A percentile compares a stretch with the other conserved stretches of the same genome.
Evolutionary conservation across 2,329 filamentous ascomycete species (phyloP).

Genomic region (Colletotrichum chlorophyti): DNA sequence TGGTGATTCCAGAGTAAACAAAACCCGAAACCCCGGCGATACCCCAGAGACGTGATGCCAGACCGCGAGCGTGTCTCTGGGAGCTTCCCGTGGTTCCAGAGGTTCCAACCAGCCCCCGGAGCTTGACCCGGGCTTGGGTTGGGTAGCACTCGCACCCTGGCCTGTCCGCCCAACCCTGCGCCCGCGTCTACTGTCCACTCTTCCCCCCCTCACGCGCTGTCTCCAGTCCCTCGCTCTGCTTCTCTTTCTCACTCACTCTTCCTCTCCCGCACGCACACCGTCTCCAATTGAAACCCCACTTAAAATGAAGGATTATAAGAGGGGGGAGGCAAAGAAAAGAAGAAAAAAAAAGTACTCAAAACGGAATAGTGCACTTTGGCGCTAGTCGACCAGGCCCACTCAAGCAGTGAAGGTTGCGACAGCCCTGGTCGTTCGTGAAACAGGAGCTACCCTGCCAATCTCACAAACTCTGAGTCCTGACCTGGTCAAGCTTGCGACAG

Average conservation of each 20-base stretch:
- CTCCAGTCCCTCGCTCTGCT: slow-evolving; percentile 4
- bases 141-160: slow-evolving; percentile 22
- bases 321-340: not conserved
- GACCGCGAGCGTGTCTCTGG: slow-evolving; percentile 14
- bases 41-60: slow-evolving; percentile 8
- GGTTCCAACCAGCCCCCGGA: slow-evolving; percentile 23
- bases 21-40: not conserved
- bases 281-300: slow-evolving; percentile 19
- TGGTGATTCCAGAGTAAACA: not conserved
- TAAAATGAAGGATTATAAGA: not conserved
- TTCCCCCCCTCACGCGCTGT: no score
- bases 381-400: slow-evolving; percentile 10
- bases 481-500: slow-evolving; percentile 53
- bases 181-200: not conserved
- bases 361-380: slow-evolving; percentile 14
- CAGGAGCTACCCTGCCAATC: slow-evolving; percentile 57
- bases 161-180: slow-evolving; percentile 7
- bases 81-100: slow-evolving; percentile 9
- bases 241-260: not conserved
- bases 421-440: slow-evolving; percentile 58
- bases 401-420: slow-evolving; percentile 35
- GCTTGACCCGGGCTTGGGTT: slow-evolving; percentile 23
- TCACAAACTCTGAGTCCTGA: slow-evolving; percentile 47
- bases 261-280: slow-evolving; percentile 3
- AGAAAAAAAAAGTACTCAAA: not conserved